Evolutionary conservation across 129 eudicot species (phyloP).

Genomic region (Helianthus annuus): HanXRQr2.0-SUNRISE NC_035441.2:166348711-166349210

Average conservation of each 20-base stretch:
- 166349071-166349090: constrained; percentile 41
- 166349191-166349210: constrained; percentile 39
- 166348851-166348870: constrained; percentile 97
- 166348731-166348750: too few relatives aligned
- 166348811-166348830: constrained; percentile 90
- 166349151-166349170: constrained; percentile 33
- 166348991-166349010: constrained; percentile 90
- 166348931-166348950: constrained; percentile 82
- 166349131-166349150: constrained; percentile 27
- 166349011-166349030: constrained; percentile 96
- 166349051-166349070: constrained; percentile 83
- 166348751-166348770: constrained; percentile 14
- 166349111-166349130: constrained; percentile 10
- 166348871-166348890: constrained; percentile 86
- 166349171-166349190: neutral
- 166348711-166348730: neutral
- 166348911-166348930: constrained; percentile 95
- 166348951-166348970: constrained; percentile 88
- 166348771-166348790: constrained; percentile 26
- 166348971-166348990: constrained; percentile 98
- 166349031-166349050: constrained; percentile 90
- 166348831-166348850: constrained; percentile 91
- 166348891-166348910: constrained; percentile 79
- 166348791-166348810: constrained; percentile 93
- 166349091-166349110: constrained; percentile 4